Base-by-base conservation (phyloP, 768 basidiomycete genomes). In the Lentinula edodes region DNA sequence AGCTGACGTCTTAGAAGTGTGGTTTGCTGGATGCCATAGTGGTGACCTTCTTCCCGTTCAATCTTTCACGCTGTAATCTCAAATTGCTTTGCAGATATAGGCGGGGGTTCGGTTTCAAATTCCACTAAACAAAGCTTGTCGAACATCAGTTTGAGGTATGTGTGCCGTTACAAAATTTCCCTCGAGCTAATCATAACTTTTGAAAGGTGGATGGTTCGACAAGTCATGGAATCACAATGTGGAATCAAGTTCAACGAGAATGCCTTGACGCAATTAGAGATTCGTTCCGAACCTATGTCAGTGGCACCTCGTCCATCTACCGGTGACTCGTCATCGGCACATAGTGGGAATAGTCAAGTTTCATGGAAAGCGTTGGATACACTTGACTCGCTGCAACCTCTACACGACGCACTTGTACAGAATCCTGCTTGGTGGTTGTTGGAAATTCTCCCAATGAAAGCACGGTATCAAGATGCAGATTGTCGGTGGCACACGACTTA, bases 21-120 rank as follows among this genome's bases (percentile, higher is more conserved):
- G 90, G 90, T 93, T 93, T 66, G 66, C 83, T 6, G 91, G 91
- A 1, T 83, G 84, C 63, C 91, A 92, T 66, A 69, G 73, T 46
- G 90, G 90, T 90, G 18, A 52, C 51, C 23, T 46, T n/a, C 8
- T 42, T 57, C 8, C 2, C 20, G 36, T 18, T 16, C 38, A 28
- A 28, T 15, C 0, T 43, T 36, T 15, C 5, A 20, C 42, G 20
- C 23, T 13, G 3, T 3, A 16, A 35, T 41, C 9, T 16, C 6
- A 9, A 46, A 43, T 6, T 0, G 35, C 38, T 53, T 6, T 13
- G 41, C 15, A 80, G 82, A 84, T 60, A 69, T 85, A 41, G 83
- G 83, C 15, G 83, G 83, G 18, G 80, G 81, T 43, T 68, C 70
- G 34, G 75, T 75, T 12, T 35, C 61, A 9, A 73, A 82, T 63